phyloP scores from a whole-genome alignment of 345 rosid genomes.

The Brassica carinata region DNA sequence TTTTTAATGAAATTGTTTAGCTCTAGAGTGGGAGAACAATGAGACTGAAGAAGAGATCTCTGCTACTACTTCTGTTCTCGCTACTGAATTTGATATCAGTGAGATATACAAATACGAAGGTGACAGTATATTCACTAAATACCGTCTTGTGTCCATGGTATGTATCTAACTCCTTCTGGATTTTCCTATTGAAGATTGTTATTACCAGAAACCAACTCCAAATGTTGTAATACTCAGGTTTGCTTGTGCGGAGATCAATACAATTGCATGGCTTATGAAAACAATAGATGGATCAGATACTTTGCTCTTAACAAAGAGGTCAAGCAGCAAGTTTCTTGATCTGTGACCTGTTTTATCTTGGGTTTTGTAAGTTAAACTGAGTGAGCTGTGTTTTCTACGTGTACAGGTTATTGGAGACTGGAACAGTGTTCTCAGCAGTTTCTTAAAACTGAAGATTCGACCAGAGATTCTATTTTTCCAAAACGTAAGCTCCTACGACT shows the following conservation, averaged over 20 bases:
- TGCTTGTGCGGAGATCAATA: conserved; percentile 9
- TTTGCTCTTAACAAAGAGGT: neutral
- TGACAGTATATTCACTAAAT: neutral
- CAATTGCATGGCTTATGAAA: conserved; percentile 19
- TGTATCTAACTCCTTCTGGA: neutral
- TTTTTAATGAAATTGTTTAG: neutral
- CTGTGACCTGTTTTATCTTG: neutral
- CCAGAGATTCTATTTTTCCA: conserved; percentile 29
- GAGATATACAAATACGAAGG: conserved; percentile 25
- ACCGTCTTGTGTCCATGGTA: conserved; percentile 37
- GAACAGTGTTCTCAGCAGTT: neutral
- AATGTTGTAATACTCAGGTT: conserved; percentile 14
- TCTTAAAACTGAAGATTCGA: neutral
- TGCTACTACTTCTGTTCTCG: conserved; percentile 7
- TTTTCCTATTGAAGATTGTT: neutral
- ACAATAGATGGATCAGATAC: neutral
- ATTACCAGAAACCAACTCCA: conserved; percentile 3
- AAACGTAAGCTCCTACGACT: conserved; percentile 9
- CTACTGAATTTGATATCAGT: conserved; percentile 20
- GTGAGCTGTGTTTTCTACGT: neutral
- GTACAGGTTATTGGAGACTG: conserved; percentile 29
- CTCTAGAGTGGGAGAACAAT: conserved; percentile 25
- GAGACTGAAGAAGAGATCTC: conserved; percentile 23
- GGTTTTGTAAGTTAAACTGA: neutral
- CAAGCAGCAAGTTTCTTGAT: neutral